Evolutionary conservation across 495 filamentous ascomycete species (phyloP).

Genomic region (Hypomontagnella submonticulosa): DNA sequence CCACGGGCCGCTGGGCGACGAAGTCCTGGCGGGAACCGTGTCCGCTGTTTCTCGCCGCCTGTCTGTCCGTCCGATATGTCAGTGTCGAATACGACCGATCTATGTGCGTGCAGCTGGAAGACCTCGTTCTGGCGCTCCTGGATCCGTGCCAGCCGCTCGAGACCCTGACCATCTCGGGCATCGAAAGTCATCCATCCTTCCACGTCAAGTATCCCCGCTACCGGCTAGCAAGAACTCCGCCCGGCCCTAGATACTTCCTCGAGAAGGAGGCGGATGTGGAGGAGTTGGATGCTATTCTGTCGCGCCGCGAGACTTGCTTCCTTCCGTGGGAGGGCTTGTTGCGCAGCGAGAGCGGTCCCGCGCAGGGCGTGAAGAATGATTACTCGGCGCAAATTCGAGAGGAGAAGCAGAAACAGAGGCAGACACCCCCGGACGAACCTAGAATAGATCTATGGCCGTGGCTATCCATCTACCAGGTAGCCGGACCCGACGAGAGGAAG

Average conservation of each 20-base stretch:
- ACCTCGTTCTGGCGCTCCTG: slow-evolving; percentile 16
- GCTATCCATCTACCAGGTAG: slow-evolving; percentile 22
- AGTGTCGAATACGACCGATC: slow-evolving; percentile 7
- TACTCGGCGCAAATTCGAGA: background rate
- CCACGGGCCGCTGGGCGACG: slow-evolving; percentile 11
- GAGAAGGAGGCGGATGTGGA: slow-evolving; percentile 1
- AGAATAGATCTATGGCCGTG: background rate
- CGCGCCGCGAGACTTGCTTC: slow-evolving; percentile 12
- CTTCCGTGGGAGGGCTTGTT: background rate
- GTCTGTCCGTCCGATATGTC: slow-evolving; percentile 27
- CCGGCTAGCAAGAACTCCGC: slow-evolving; percentile 17
- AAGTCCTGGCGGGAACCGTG: background rate
- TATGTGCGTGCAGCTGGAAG: slow-evolving; percentile 18
- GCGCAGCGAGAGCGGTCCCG: background rate
- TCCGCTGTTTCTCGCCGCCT: slow-evolving; percentile 21
- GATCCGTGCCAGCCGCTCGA: slow-evolving; percentile 25
- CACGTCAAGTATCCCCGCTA: background rate
- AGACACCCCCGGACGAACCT: background rate
- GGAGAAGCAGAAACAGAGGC: too few relatives aligned
- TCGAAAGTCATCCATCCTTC: slow-evolving; percentile 2
- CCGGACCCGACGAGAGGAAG: background rate
- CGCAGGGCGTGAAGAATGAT: background rate
- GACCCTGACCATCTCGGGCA: slow-evolving; percentile 17
- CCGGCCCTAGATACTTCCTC: slow-evolving; percentile 8
- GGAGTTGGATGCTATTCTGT: slow-evolving; percentile 6